A percentile compares a stretch with the other conserved stretches of the same genome.
phyloP scores from a whole-genome alignment of 2,329 filamentous ascomycete species.

The Colletotrichum kahawae region DNA sequence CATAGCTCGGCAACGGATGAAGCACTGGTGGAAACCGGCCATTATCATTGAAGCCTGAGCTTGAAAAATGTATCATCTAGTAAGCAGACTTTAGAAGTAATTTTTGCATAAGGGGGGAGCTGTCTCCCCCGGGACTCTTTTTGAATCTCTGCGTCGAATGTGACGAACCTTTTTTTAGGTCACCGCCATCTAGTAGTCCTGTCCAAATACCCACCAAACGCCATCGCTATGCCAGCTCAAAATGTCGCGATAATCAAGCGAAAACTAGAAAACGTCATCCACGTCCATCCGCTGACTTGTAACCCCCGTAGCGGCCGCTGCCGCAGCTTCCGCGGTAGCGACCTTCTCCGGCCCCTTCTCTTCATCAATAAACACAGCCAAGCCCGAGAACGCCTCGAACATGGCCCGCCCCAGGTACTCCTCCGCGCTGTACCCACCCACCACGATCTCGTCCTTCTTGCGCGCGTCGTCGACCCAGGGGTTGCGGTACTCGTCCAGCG shows the following conservation, averaged over 20 bases:
- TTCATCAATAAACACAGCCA: slow-evolving; percentile 86
- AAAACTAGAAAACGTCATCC: slow-evolving; percentile 39
- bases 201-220: slow-evolving; percentile 24
- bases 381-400: slow-evolving; percentile 87
- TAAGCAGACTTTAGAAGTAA: slow-evolving; percentile 20
- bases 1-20: background rate
- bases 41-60: background rate
- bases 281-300: slow-evolving; percentile 49
- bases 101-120: slow-evolving; percentile 7
- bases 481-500: slow-evolving; percentile 72
- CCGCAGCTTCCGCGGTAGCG: slow-evolving; percentile 37
- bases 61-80: slow-evolving; percentile 21
- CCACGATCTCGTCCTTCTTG: slow-evolving; percentile 68
- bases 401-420: slow-evolving; percentile 85
- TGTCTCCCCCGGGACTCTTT: background rate
- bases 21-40: background rate
- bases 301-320: slow-evolving; percentile 35
- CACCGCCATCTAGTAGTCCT: background rate
- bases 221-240: slow-evolving; percentile 29
- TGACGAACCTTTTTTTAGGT: background rate
- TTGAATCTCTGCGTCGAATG: background rate
- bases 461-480: slow-evolving; percentile 73
- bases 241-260: background rate
- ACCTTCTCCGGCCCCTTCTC: slow-evolving; percentile 59
- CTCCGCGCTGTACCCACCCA: slow-evolving; percentile 81